Evolutionary conservation across 2,329 filamentous ascomycete genomes (phyloP).

Genomic region (Botrytis porri): DNA sequence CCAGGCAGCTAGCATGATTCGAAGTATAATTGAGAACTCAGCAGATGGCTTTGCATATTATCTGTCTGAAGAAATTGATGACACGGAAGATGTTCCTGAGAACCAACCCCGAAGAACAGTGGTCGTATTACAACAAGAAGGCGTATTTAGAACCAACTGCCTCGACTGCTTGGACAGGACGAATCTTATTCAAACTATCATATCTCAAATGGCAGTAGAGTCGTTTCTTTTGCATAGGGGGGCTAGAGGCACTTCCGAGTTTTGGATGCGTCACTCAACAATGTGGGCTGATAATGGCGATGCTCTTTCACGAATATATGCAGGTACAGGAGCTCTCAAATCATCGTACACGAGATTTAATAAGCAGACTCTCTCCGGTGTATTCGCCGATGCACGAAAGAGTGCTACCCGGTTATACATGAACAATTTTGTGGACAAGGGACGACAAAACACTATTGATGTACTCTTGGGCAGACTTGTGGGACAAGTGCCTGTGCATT

Average conservation of each 20-base stretch:
- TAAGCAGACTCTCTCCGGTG: slow-evolving; percentile 92
- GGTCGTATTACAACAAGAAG: slow-evolving; percentile 84
- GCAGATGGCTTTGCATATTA: slow-evolving; percentile 92
- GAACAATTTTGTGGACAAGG: slow-evolving; percentile 96
- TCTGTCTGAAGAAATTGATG: slow-evolving; percentile 65
- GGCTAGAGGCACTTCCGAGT: slow-evolving; percentile 69
- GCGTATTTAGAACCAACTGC: slow-evolving; percentile 95
- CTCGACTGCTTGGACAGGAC: slow-evolving; percentile 94
- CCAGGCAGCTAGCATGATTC: slow-evolving; percentile 84
- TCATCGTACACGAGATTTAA: slow-evolving; percentile 91
- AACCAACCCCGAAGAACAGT: slow-evolving; percentile 47
- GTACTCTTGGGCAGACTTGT: slow-evolving; percentile 83
- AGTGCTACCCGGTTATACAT: slow-evolving; percentile 92
- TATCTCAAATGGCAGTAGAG: slow-evolving; percentile 90
- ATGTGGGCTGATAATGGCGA: slow-evolving; percentile 98
- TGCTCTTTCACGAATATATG: slow-evolving; percentile 90
- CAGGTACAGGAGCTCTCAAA: slow-evolving; percentile 91
- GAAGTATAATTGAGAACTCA: slow-evolving; percentile 71
- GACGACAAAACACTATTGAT: slow-evolving; percentile 90
- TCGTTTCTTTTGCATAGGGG: slow-evolving; percentile 73
- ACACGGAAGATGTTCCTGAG: slow-evolving; percentile 42
- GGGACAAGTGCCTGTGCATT: slow-evolving; percentile 74
- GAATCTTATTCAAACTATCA: slow-evolving; percentile 92
- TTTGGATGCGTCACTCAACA: slow-evolving; percentile 88
- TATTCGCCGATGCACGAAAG: slow-evolving; percentile 92